Percentiles rank a stretch among this genome's conserved stretches.
Conservation (phyloP, 2,329 filamentous ascomycete genomes). For the Trichoderma sp. region DNA sequence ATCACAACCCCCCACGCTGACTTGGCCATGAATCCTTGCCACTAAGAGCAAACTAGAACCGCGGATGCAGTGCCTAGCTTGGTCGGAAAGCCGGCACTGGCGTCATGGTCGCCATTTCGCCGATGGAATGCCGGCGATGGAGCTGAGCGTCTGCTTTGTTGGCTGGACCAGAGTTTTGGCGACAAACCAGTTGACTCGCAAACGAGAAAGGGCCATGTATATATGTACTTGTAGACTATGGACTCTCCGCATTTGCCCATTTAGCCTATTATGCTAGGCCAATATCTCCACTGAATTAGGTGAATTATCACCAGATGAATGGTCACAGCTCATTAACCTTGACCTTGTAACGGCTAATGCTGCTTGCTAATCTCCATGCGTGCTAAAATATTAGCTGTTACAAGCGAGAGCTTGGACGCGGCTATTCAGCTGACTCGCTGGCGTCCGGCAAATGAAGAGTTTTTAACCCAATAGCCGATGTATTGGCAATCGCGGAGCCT, state of each 20-base stretch:
- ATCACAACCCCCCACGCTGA: slow-evolving; percentile 6
- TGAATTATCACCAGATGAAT: slow-evolving; percentile 14
- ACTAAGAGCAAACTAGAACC: slow-evolving; percentile 15
- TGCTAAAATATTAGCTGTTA: not conserved
- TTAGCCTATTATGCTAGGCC: slow-evolving; percentile 14
- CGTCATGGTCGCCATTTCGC: slow-evolving; percentile 19
- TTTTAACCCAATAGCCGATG: not conserved
- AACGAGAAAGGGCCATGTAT: not conserved
- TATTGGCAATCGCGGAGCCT: not conserved
- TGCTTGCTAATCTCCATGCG: not conserved
- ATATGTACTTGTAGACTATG: not conserved
- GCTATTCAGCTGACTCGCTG: slow-evolving; percentile 10
- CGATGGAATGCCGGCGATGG: slow-evolving; percentile 21
- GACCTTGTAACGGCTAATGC: not conserved
- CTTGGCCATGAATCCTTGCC: slow-evolving; percentile 1
- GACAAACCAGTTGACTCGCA: not conserved
- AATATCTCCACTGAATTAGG: slow-evolving; percentile 19
- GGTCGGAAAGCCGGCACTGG: slow-evolving; percentile 14
- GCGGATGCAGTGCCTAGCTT: slow-evolving; percentile 10
- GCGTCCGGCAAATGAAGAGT: not conserved
- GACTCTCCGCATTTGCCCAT: slow-evolving; percentile 16
- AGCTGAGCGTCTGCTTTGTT: not conserved
- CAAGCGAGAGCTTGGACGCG: not conserved
- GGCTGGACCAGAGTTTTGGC: not conserved
- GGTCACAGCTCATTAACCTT: not conserved